Evolutionary conservation across 306 rosid species (phyloP).

Genomic region (Hippophae tibetana): DNA sequence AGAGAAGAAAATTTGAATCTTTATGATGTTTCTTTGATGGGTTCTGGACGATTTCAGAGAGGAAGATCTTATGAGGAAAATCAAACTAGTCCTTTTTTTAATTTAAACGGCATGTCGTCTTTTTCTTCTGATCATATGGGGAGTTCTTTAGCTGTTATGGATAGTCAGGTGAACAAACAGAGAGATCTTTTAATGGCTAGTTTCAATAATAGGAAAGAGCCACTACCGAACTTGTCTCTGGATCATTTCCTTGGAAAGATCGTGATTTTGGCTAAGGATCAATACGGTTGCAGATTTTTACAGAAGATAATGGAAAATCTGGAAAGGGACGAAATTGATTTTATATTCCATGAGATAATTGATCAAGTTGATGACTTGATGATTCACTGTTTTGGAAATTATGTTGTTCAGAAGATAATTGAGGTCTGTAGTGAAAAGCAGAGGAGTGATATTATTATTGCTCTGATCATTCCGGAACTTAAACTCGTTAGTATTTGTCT

Average conservation of each 20-base stretch:
- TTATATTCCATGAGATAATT: constrained; percentile 30
- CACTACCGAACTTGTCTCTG: constrained; percentile 2
- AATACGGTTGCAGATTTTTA: constrained; percentile 27
- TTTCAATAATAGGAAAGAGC: constrained; percentile 1
- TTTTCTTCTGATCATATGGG: neutral
- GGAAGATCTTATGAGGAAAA: neutral
- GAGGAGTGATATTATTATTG: constrained; percentile 28
- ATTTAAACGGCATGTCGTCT: constrained; percentile 3
- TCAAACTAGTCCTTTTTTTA: neutral
- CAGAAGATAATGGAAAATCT: constrained; percentile 22
- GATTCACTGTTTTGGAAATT: constrained; percentile 39
- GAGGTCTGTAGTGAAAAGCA: constrained; percentile 43
- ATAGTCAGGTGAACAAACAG: neutral
- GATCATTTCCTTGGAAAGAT: constrained; percentile 21
- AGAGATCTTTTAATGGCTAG: no score
- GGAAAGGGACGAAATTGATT: constrained; percentile 3
- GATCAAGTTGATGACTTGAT: constrained; percentile 27
- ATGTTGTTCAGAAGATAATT: constrained; percentile 47
- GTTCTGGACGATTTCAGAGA: constrained; percentile 4
- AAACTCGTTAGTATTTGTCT: constrained; percentile 30
- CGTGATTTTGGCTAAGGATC: constrained; percentile 31
- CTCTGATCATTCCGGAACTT: constrained; percentile 7
- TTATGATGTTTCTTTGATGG: neutral
- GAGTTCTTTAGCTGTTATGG: neutral
- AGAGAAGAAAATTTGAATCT: neutral